Evolutionary conservation across 768 basidiomycete genomes (phyloP).

Genomic region (Strobilomyces confusus): DNA sequence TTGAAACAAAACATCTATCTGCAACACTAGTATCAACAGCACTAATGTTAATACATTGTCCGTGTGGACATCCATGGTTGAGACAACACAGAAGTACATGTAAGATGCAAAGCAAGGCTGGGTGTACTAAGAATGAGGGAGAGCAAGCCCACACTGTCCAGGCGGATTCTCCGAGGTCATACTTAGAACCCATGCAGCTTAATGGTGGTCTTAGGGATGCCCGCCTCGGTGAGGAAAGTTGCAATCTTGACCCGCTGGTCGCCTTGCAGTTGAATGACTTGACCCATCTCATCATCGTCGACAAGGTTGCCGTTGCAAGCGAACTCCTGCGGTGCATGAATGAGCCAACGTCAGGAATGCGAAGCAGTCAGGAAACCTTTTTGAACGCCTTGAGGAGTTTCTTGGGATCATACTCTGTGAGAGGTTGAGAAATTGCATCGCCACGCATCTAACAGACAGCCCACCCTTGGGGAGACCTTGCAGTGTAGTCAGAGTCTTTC

Average conservation of each 20-base stretch:
- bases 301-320: slow-evolving; percentile 98
- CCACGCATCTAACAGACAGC: slow-evolving; percentile 20
- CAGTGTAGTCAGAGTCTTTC: slow-evolving; percentile 96
- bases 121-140: slow-evolving; percentile 6
- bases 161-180: slow-evolving; percentile 1
- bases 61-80: slow-evolving; percentile 13
- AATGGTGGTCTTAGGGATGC: slow-evolving; percentile 71
- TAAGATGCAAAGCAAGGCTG: slow-evolving; percentile 13
- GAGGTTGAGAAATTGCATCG: slow-evolving; percentile 13
- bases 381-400: slow-evolving; percentile 99
- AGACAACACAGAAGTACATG: slow-evolving; percentile 20
- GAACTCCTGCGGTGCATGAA: slow-evolving; percentile 62
- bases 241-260: slow-evolving; percentile 93
- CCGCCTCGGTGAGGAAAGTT: slow-evolving; percentile 81
- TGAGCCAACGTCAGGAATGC: slow-evolving; percentile 8
- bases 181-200: slow-evolving; percentile 85
- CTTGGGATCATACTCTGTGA: slow-evolving; percentile 92
- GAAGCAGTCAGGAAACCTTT: slow-evolving; percentile 56
- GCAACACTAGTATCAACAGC: slow-evolving; percentile 25
- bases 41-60: slow-evolving; percentile 26
- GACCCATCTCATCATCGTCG: slow-evolving; percentile 91
- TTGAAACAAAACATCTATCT: slow-evolving; percentile 21
- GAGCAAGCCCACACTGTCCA: slow-evolving; percentile 2
- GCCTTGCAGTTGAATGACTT: slow-evolving; percentile 98
- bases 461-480: slow-evolving; percentile 90